A percentile compares a stretch with the other conserved stretches of the same genome.
phyloP scores from a whole-genome alignment of 305 asterid species.

The Euphrasia arctica region DNA sequence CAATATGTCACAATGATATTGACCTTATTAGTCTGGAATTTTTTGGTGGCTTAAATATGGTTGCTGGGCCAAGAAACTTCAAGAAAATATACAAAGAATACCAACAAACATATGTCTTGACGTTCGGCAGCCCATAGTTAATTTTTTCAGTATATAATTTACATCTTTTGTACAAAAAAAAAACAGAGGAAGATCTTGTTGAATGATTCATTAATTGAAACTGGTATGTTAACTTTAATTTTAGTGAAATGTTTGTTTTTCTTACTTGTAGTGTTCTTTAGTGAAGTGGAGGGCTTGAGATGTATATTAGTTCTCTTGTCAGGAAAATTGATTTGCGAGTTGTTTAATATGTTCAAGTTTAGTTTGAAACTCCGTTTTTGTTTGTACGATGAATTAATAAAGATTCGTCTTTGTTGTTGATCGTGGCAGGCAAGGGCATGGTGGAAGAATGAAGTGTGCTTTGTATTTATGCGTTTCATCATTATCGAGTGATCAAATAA shows the following conservation, averaged over 20 bases:
- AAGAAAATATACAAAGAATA: background rate
- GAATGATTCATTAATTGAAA: background rate
- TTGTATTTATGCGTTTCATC: background rate
- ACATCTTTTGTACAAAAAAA: background rate
- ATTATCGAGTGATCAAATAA: slow-evolving; percentile 11
- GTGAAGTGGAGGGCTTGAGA: background rate
- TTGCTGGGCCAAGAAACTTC: background rate
- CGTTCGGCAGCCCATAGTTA: background rate
- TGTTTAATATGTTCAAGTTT: background rate
- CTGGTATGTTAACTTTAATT: background rate
- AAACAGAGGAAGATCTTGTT: background rate
- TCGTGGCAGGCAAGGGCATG: slow-evolving; percentile 9
- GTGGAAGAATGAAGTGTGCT: background rate
- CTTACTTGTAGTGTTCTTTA: background rate
- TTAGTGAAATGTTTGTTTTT: background rate
- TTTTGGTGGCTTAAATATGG: background rate
- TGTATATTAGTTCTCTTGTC: background rate
- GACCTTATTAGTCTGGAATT: background rate
- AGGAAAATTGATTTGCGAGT: background rate
- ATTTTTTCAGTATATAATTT: too few species aligned
- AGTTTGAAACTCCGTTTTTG: too few species aligned
- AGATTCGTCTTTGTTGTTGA: slow-evolving; percentile 2
- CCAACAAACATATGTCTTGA: background rate
- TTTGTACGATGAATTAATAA: background rate
- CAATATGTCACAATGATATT: background rate